Percentiles rank a stretch among this genome's conserved stretches.
phyloP scores from a whole-genome alignment of 768 basidiomycete genomes.

The Naganishia randhawae region DNA sequence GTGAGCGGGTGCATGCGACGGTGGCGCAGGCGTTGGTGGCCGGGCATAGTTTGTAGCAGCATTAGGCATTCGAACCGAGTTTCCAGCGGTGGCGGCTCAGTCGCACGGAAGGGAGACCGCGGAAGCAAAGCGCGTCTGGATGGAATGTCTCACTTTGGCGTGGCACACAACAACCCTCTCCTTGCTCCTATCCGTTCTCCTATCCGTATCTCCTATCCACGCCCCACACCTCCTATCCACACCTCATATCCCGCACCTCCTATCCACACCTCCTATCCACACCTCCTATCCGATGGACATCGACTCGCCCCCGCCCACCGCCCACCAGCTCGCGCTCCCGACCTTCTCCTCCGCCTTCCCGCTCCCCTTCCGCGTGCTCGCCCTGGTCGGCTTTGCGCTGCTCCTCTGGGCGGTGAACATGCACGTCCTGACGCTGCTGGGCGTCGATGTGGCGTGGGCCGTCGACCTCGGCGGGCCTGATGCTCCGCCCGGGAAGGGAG shows the following conservation, averaged over 20 bases:
- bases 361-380: constrained; percentile 84
- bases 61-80: too few species aligned
- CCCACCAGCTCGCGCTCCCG: constrained; percentile 42
- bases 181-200: neutral
- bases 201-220: neutral
- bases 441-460: constrained; percentile 68
- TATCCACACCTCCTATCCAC: neutral
- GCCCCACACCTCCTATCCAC: neutral
- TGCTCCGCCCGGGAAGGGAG: too few species aligned
- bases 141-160: neutral
- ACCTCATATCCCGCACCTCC: neutral
- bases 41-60: neutral
- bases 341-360: constrained; percentile 58
- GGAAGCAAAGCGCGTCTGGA: too few species aligned
- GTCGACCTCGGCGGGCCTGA: constrained; percentile 56
- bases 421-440: constrained; percentile 70
- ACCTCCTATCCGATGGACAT: constrained; percentile 44
- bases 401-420: constrained; percentile 90
- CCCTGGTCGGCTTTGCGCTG: constrained; percentile 71
- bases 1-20: constrained; percentile 1
- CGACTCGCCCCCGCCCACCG: constrained; percentile 41
- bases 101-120: too few species aligned
- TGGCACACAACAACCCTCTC: neutral
- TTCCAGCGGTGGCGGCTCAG: too few species aligned
- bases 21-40: constrained; percentile 3